Base-by-base conservation (phyloP, 2,329 filamentous ascomycete genomes). In the Phialophora tarda region DNA sequence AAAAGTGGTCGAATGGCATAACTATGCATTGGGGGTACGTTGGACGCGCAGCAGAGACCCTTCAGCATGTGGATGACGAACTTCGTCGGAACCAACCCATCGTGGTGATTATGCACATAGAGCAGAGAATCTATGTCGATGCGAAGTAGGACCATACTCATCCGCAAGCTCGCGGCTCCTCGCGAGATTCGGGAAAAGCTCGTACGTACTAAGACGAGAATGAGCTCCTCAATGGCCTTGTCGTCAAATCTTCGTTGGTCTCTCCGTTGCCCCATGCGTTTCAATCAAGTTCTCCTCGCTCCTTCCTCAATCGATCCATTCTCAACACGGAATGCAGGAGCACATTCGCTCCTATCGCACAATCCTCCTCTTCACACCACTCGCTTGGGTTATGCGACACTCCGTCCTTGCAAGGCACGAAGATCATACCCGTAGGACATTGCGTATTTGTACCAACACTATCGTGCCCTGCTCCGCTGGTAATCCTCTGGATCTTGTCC, bases 361-460 rank as follows among this genome's bases (percentile, higher is more conserved):
- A 89, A 73, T 89, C 86, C 55, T 87, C 85, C 0, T 82, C 81
- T 50, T 82, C 84, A 44, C 84, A 85, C 72, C 86, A 89, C 73
- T 89, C 88, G 53, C 84, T 81, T 1, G 88, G 87, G 71, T 89
- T 85, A 73, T 89, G 88, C 71, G 85, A 88, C 23, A 89, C 77
- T 0, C 88, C 88, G 71, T 88, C 84, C 73, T 81, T 83, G 69
- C 86, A 89, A 4, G 87, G 86, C 21, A 89, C 84, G 71, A 90
- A 90, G 30, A 89, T 86, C 87, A 90, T 89, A 51, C 85, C 84
- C 1, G 87, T 88, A 17, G 87, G 88, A 53, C 84, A 86, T 44
- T 80, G 79, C 69, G 83, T 82, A 53, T 83, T 87, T 5, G 87
- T 83, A 67, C 87, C 86, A 5, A 89, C 86, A 70, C 84, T 88